Conservation (phyloP, 140 eudicot species). For the Stevia rebaudiana region DNA sequence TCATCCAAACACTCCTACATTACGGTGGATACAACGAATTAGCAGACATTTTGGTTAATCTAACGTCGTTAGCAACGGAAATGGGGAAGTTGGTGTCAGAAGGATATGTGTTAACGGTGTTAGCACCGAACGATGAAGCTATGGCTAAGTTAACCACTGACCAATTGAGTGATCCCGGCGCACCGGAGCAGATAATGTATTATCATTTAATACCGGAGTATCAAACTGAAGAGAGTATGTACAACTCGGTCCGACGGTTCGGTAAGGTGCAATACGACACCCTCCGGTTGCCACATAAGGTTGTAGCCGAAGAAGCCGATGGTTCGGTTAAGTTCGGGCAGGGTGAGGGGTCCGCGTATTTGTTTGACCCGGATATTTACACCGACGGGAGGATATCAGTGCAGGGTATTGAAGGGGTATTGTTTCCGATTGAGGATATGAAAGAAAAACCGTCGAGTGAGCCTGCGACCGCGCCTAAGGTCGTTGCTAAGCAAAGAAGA, state of each 20-base stretch:
- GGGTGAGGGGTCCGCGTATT: conserved; percentile 78
- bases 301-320: conserved; percentile 85
- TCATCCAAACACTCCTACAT: conserved; percentile 68
- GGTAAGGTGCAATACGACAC: conserved; percentile 82
- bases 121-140: conserved; percentile 94
- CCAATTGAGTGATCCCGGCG: conserved; percentile 83
- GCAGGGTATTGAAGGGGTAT: conserved; percentile 84
- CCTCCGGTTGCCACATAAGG: conserved; percentile 68
- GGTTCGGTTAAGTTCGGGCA: conserved; percentile 88
- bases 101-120: conserved; percentile 75
- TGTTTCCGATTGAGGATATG: conserved; percentile 53
- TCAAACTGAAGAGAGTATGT: conserved; percentile 98
- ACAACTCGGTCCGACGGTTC: conserved; percentile 72
- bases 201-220: conserved; percentile 87
- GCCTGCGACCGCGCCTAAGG: conserved; percentile 34
- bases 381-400: conserved; percentile 93
- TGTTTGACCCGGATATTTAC: conserved; percentile 89
- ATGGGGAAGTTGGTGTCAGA: conserved; percentile 87
- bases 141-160: conserved; percentile 79
- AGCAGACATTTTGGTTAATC: conserved; percentile 78
- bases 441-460: conserved; percentile 12
- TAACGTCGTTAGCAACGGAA: conserved; percentile 80
- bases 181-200: conserved; percentile 91
- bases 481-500: conserved; percentile 61
- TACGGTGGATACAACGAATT: conserved; percentile 93